Conservation (phyloP, 164 flowering plant species). For the Macadamia tetraphylla region DNA sequence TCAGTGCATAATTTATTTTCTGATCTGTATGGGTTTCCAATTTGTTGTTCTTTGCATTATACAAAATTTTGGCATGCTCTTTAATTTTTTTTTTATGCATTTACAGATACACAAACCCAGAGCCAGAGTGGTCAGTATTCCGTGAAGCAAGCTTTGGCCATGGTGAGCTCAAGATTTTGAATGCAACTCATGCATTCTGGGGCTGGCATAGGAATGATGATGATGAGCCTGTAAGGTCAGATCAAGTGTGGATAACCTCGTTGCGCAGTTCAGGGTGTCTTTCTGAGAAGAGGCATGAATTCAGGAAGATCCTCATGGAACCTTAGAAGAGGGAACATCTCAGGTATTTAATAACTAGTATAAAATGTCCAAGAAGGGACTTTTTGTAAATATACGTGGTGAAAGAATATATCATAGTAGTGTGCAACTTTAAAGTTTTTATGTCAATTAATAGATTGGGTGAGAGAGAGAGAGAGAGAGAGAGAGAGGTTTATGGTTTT, state of each 20-base stretch:
- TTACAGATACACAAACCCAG: conserved; percentile 60
- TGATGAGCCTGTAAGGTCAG: conserved; percentile 77
- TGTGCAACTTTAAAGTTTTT: too few relatives aligned
- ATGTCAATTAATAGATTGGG: too few relatives aligned
- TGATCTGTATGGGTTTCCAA: too few relatives aligned
- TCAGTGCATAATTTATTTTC: too few relatives aligned
- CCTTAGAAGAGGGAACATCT: conserved; percentile 22
- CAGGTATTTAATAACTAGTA: too few relatives aligned
- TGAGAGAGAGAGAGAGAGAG: too few relatives aligned
- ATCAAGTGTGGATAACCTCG: conserved; percentile 76
- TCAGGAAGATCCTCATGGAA: conserved; percentile 45
- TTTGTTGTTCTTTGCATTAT: too few relatives aligned
- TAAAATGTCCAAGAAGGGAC: too few relatives aligned
- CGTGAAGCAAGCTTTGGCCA: conserved; percentile 99
- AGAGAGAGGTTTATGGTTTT: too few relatives aligned
- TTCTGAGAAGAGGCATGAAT: conserved; percentile 26
- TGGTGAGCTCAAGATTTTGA: conserved; percentile 76
- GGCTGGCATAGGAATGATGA: conserved; percentile 97
- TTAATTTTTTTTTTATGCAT: neutral
- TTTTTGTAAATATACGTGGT: too few relatives aligned
- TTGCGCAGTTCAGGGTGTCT: conserved; percentile 57
- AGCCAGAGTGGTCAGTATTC: conserved; percentile 86
- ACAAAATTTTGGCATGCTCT: neutral
- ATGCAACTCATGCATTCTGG: conserved; percentile 81
- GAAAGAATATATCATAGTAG: too few relatives aligned